These are phyloP conservation scores for Irpex rosettiformis DNA, from an alignment of 1,284 basidiomycete species.

Conservation along the genomic window DNA sequence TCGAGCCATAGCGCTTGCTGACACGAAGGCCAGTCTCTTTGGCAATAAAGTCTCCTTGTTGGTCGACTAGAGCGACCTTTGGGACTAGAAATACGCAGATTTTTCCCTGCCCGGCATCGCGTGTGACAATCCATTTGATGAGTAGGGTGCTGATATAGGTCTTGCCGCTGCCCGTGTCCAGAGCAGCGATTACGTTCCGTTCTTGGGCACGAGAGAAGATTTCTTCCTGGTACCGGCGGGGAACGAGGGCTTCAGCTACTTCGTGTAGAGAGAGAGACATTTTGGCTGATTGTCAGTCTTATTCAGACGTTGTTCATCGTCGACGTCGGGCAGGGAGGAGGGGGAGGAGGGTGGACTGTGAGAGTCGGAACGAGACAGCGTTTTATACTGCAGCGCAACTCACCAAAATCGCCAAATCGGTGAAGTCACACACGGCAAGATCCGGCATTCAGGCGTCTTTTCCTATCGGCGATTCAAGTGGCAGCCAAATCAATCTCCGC, in stretches of 20 bases:
- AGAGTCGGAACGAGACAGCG: background rate
- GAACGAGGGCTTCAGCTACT: conserved; percentile 33
- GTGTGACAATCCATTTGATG: conserved; percentile 68
- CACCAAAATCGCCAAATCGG: no score
- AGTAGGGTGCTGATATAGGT: conserved; percentile 79
- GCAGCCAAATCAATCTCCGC: no score
- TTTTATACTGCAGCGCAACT: background rate
- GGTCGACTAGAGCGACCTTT: conserved; percentile 77
- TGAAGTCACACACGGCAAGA: background rate
- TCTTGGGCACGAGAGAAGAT: conserved; percentile 69
- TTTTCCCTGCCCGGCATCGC: conserved; percentile 44
- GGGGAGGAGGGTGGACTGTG: background rate
- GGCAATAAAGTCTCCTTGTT: conserved; percentile 71
- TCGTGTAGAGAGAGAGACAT: conserved; percentile 25
- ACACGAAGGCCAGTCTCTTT: conserved; percentile 63
- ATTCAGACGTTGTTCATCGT: background rate
- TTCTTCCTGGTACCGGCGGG: conserved; percentile 68
- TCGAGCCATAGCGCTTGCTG: conserved; percentile 61
- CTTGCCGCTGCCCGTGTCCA: conserved; percentile 79
- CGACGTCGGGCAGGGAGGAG: conserved; percentile 5
- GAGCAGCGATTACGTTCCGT: conserved; percentile 72
- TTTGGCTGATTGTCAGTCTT: background rate
- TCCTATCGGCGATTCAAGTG: no score
- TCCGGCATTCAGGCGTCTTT: background rate
- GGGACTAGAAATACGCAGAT: conserved; percentile 75